Evolutionary conservation across 306 rosid species (phyloP).

Genomic region (Glycine tomentella): DNA sequence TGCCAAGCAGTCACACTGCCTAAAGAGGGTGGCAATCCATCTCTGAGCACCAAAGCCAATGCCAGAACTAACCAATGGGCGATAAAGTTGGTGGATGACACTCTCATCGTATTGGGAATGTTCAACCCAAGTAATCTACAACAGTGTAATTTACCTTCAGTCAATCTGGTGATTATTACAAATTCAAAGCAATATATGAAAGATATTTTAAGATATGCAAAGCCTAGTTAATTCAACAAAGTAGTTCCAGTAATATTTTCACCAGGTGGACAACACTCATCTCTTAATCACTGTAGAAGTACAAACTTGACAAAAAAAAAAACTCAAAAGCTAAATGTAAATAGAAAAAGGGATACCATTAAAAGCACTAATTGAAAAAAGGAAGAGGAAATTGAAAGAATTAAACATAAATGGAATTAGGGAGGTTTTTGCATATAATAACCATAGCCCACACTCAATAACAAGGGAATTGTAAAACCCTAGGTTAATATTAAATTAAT

Average conservation of each 20-base stretch:
- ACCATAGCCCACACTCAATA: slow-evolving; percentile 12
- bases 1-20: slow-evolving; percentile 76
- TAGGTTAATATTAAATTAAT: slow-evolving; percentile 35
- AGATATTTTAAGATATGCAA: slow-evolving; percentile 7
- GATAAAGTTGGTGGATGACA: slow-evolving; percentile 67
- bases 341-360: not conserved
- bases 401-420: slow-evolving; percentile 1
- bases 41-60: slow-evolving; percentile 83
- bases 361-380: not conserved
- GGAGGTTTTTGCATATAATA: slow-evolving; percentile 18
- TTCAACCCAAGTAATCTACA: slow-evolving; percentile 95
- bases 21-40: slow-evolving; percentile 87
- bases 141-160: slow-evolving; percentile 17
- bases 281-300: not conserved
- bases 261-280: not conserved
- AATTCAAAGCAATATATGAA: slow-evolving; percentile 34
- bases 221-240: not conserved
- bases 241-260: not conserved
- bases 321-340: not conserved
- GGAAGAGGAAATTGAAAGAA: slow-evolving; percentile 1
- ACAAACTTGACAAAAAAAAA: slow-evolving; percentile 16
- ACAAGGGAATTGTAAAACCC: slow-evolving; percentile 48
- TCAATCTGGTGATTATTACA: not conserved
- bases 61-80: slow-evolving; percentile 62
- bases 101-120: slow-evolving; percentile 82